Percentiles rank a stretch among this genome's conserved stretches.
phyloP scores from a whole-genome alignment of 176 grass and related monocot genomes.

The Phragmites australis region DNA sequence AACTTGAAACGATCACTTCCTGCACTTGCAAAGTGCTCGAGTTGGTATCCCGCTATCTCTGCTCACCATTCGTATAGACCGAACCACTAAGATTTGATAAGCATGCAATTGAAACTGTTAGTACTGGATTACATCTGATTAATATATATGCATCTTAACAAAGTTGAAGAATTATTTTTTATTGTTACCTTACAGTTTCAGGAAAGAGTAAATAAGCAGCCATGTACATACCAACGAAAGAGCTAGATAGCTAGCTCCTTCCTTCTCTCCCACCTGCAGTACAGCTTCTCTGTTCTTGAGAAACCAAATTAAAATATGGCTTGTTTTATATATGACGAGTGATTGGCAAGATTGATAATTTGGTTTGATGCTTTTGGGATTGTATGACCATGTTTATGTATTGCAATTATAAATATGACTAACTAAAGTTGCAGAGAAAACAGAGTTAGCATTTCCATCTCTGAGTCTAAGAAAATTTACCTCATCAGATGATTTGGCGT shows the following conservation, averaged over 20 bases:
- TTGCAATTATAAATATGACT: no score
- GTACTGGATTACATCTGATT: background rate
- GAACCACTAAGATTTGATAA: background rate
- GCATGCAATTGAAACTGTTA: background rate
- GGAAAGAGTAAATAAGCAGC: background rate
- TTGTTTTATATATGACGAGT: no score
- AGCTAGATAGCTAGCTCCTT: background rate
- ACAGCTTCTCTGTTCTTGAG: background rate
- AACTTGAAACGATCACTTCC: conserved; percentile 15
- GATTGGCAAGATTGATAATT: no score
- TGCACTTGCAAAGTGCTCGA: background rate
- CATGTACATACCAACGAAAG: conserved; percentile 6
- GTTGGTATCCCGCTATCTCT: background rate
- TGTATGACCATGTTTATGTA: no score
- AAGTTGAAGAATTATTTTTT: background rate
- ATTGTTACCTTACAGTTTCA: conserved; percentile 1
- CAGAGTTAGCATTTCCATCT: no score
- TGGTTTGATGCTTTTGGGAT: no score
- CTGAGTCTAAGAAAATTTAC: no score
- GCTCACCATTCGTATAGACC: background rate
- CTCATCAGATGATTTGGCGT: no score
- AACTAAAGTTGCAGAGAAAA: no score
- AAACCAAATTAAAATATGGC: no score
- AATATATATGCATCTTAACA: background rate
- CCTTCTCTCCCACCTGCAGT: background rate